Percentiles rank a stretch among this genome's conserved stretches.
These are phyloP conservation scores for Curvularia verruculosa DNA, from an alignment of 2,329 filamentous ascomycete genomes.

Conservation along the genomic window DNA sequence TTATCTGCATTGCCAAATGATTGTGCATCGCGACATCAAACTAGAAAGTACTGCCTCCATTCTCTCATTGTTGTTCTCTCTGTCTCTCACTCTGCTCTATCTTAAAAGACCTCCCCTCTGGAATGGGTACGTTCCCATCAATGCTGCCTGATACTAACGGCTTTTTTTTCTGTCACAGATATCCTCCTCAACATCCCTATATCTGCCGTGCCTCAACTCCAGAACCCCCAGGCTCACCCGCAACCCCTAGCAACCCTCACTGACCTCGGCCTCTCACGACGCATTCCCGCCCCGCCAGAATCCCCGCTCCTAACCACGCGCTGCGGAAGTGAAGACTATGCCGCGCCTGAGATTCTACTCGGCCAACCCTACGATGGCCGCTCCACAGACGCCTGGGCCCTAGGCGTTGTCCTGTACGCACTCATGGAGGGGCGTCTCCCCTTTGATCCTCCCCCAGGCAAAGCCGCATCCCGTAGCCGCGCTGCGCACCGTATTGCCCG, in stretches of 20 bases:
- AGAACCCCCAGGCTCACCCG: constrained; percentile 76
- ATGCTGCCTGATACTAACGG: constrained; percentile 37
- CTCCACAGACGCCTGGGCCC: constrained; percentile 90
- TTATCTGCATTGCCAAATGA: constrained; percentile 83
- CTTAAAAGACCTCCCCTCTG: constrained; percentile 4
- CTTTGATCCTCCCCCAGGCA: constrained; percentile 86
- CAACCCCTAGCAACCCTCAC: constrained; percentile 86
- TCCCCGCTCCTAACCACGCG: constrained; percentile 90
- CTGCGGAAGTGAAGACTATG: constrained; percentile 96
- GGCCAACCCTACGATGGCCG: constrained; percentile 93
- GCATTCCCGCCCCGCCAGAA: constrained; percentile 73
- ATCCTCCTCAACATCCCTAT: constrained; percentile 85
- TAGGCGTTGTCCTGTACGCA: constrained; percentile 91
- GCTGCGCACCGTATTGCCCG: constrained; percentile 94
- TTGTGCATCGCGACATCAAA: constrained; percentile 97
- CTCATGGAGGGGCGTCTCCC: constrained; percentile 91
- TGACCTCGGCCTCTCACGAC: constrained; percentile 86
- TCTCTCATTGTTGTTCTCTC: constrained; percentile 10
- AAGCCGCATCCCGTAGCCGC: constrained; percentile 73
- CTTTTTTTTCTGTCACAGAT: constrained; percentile 63
- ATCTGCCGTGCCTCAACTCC: constrained; percentile 65
- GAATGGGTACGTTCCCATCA: constrained; percentile 30
- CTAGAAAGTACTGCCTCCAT: constrained; percentile 77
- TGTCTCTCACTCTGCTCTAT: constrained; percentile 18
- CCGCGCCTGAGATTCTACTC: constrained; percentile 93